phyloP scores from a whole-genome alignment of 2,329 filamentous ascomycete genomes.

The Plenodomus biglobosus region DNA sequence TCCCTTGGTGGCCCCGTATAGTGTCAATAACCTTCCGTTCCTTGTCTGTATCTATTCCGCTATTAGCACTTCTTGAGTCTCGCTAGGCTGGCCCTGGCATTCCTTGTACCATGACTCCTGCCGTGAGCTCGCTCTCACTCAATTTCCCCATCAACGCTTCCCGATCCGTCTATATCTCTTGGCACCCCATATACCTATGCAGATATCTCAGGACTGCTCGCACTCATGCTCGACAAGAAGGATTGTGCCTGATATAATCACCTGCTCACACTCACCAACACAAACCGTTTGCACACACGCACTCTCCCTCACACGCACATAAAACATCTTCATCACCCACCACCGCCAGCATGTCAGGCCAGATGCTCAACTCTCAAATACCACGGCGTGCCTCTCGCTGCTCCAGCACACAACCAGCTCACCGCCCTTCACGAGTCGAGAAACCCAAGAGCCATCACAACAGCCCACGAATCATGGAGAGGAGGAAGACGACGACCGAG shows the following conservation, averaged over 20 bases:
- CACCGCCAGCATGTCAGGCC: constrained; percentile 27
- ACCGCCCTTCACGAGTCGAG: constrained; percentile 41
- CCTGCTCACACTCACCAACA: constrained; percentile 9
- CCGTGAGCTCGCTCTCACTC: constrained; percentile 30
- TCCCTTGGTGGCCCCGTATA: constrained; percentile 39
- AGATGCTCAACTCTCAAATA: constrained; percentile 31
- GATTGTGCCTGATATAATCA: constrained; percentile 22
- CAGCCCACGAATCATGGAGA: constrained; percentile 41
- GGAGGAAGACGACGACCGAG: constrained; percentile 43
- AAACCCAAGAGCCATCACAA: constrained; percentile 46
- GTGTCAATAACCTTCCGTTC: constrained; percentile 36
- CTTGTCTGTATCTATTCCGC: constrained; percentile 39
- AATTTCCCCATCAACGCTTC: constrained; percentile 39
- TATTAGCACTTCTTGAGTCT: constrained; percentile 33
- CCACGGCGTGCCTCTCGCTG: constrained; percentile 37
- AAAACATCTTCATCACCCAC: constrained; percentile 14
- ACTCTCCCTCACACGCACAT: background rate
- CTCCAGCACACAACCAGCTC: constrained; percentile 29
- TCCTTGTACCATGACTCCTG: constrained; percentile 38
- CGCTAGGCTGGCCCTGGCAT: constrained; percentile 35
- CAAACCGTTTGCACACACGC: constrained; percentile 13
- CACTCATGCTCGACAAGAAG: constrained; percentile 20
- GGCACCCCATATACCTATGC: constrained; percentile 43
- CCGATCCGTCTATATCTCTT: constrained; percentile 42
- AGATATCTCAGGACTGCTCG: constrained; percentile 23